Conservation (phyloP, 345 rosid species). For the Syzygium aromaticum region DNA sequence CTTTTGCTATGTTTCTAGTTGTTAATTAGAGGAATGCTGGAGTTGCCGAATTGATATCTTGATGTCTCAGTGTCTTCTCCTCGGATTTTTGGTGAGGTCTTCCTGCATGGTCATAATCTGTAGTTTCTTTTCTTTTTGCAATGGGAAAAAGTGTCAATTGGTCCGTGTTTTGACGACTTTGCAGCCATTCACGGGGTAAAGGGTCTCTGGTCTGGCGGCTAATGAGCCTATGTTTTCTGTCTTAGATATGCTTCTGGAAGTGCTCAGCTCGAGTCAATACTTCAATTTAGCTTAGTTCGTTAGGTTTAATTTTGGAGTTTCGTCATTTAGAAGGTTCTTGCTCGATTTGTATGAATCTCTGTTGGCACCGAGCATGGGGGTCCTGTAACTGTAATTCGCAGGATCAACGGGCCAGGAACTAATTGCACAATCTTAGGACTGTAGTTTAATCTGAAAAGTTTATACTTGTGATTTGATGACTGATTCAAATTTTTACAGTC, state of each 20-base stretch:
- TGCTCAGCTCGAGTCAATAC: background rate
- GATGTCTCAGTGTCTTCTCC: background rate
- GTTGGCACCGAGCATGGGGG: background rate
- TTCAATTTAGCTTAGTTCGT: background rate
- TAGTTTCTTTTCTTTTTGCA: background rate
- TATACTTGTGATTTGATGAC: background rate
- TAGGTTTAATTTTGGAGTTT: background rate
- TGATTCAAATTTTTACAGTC: conserved; percentile 26
- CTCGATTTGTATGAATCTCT: background rate
- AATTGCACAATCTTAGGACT: background rate
- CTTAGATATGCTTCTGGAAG: background rate
- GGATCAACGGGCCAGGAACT: background rate
- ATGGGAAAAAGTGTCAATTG: background rate
- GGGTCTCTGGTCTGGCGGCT: background rate
- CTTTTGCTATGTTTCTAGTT: background rate
- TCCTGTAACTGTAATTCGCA: background rate
- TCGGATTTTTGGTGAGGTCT: background rate
- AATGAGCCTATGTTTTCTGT: background rate
- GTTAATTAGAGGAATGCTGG: background rate
- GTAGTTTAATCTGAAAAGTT: background rate
- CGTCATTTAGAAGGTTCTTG: background rate
- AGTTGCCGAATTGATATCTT: background rate
- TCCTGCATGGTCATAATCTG: background rate
- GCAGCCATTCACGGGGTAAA: background rate
- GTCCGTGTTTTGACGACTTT: background rate